A percentile compares a stretch with the other conserved stretches of the same genome.
Conservation (phyloP, 176 grass and related monocot genomes). For the Cenchrus americanus region DNA sequence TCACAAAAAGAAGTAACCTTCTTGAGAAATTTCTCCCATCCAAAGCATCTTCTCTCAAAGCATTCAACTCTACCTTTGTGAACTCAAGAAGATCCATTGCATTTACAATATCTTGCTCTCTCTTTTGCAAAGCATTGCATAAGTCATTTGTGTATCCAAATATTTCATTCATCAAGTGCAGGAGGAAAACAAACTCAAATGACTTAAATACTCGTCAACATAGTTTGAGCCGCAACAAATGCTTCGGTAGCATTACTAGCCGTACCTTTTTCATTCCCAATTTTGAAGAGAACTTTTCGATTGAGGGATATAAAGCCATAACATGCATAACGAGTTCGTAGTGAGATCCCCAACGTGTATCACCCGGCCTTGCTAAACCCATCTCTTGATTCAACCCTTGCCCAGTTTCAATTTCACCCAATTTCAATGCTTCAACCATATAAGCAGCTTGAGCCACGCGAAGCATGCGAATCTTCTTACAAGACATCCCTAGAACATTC, state of each 20-base stretch:
- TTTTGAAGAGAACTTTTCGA: no score
- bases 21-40: neutral
- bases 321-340: no score
- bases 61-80: neutral
- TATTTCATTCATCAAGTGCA: neutral
- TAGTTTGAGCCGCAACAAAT: no score
- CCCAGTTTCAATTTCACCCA: no score
- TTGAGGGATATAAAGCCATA: no score
- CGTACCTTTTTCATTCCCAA: no score
- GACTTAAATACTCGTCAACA: neutral
- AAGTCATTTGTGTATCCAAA: neutral
- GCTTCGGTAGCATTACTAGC: no score
- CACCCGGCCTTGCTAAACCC: no score
- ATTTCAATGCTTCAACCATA: neutral
- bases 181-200: neutral
- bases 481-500: neutral
- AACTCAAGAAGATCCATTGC: slow-evolving; percentile 1
- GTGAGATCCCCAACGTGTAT: no score
- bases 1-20: slow-evolving; percentile 5
- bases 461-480: neutral
- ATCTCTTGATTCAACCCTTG: no score
- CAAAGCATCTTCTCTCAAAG: neutral
- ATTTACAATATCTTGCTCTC: neutral
- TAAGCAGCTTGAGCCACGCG: neutral
- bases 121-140: neutral